Percentiles rank a stretch among this genome's conserved stretches.
These are phyloP conservation scores for Alternaria angustiovoidea DNA, from an alignment of 2,329 filamentous ascomycete species.

Conservation along the genomic window DNA sequence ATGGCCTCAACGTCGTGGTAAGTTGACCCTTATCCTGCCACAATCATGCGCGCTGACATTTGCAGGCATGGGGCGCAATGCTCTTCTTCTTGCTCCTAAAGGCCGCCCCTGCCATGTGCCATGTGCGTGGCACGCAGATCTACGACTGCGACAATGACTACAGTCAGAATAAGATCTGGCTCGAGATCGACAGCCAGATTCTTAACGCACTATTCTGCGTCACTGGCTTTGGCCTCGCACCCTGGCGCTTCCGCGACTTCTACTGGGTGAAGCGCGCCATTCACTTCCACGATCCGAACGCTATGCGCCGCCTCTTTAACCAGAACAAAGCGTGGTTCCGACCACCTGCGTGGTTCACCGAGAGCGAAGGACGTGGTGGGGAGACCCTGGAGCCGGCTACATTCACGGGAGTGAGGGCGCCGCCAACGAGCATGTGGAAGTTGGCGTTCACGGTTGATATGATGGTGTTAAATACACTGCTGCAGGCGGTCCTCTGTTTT, in stretches of 20 bases:
- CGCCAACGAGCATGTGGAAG: constrained; percentile 74
- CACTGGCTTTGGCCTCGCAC: constrained; percentile 82
- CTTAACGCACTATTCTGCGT: constrained; percentile 86
- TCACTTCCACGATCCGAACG: constrained; percentile 52
- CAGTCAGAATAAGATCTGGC: constrained; percentile 78
- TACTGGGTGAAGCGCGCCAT: constrained; percentile 72
- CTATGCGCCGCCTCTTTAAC: constrained; percentile 72
- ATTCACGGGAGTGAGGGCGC: constrained; percentile 26
- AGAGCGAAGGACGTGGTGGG: constrained; percentile 59
- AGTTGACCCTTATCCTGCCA: neutral
- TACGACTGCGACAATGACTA: constrained; percentile 75
- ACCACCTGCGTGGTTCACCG: constrained; percentile 68
- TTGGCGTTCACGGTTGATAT: constrained; percentile 80
- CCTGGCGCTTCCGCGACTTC: constrained; percentile 83
- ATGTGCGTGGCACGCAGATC: constrained; percentile 22
- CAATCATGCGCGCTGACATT: neutral
- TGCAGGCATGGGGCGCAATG: constrained; percentile 83
- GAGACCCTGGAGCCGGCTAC: neutral
- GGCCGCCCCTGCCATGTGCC: constrained; percentile 76
- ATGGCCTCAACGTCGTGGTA: constrained; percentile 77
- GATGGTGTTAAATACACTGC: constrained; percentile 79
- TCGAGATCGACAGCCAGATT: constrained; percentile 85
- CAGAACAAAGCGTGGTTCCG: constrained; percentile 81
- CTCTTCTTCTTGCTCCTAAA: constrained; percentile 83
- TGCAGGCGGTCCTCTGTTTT: constrained; percentile 74